Evolutionary conservation across 805 yeast genomes (phyloP).

Genomic region (Pichia rugopelliculosa): DNA sequence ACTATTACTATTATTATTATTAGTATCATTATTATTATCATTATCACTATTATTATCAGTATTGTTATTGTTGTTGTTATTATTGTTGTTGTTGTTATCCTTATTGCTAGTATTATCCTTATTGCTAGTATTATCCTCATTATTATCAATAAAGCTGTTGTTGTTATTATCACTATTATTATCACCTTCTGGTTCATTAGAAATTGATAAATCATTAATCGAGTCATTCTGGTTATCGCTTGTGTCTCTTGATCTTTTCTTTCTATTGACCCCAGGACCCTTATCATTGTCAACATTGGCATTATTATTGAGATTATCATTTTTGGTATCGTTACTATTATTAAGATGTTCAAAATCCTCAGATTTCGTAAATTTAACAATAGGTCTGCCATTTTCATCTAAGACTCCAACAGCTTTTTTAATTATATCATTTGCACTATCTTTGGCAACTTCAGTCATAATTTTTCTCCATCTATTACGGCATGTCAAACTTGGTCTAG

Average conservation of each 20-base stretch:
- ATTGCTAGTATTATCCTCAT: neutral
- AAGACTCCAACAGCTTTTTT: conserved; percentile 49
- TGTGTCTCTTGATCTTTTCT: neutral
- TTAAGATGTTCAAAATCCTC: neutral
- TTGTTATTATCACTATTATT: neutral
- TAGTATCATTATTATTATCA: neutral
- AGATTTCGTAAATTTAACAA: conserved; percentile 9
- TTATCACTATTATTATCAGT: neutral
- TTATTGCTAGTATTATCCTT: neutral
- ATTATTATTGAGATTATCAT: no score
- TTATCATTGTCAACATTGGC: no score
- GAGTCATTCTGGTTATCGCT: neutral
- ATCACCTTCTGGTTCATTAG: no score
- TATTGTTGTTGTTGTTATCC: neutral
- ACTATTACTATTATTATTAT: neutral
- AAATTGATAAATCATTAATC: neutral
- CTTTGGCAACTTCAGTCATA: conserved; percentile 65
- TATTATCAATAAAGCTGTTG: neutral
- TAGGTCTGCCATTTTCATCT: conserved; percentile 15
- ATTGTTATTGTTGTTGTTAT: neutral
- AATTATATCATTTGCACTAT: conserved; percentile 49
- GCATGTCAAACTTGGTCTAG: conserved; percentile 84
- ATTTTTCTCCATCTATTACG: conserved; percentile 89
- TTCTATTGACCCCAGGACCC: neutral
- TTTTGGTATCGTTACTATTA: neutral